Percentiles rank a stretch among this genome's conserved stretches.
phyloP scores from a whole-genome alignment of 192 early-diverging fungal genomes.

The Coemansia sp. region DNA sequence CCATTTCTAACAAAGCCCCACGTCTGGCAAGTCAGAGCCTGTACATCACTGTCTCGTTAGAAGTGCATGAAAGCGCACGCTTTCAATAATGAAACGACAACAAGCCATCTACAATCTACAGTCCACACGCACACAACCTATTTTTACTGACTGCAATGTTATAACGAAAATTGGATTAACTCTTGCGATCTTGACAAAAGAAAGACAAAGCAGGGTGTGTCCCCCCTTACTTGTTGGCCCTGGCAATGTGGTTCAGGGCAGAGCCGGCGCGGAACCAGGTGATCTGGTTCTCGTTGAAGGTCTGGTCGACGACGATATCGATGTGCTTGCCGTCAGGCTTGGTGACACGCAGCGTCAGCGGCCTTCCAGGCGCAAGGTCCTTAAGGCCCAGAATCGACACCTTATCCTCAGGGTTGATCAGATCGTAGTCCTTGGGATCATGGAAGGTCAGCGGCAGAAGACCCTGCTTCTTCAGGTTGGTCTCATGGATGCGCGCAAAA shows the following conservation, averaged over 20 bases:
- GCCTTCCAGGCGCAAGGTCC: slow-evolving; percentile 78
- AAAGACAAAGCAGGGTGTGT: background rate
- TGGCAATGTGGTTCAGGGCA: slow-evolving; percentile 80
- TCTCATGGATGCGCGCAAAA: slow-evolving; percentile 99
- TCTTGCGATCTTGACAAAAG: too few species aligned
- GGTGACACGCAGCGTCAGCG: slow-evolving; percentile 80
- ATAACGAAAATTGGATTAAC: too few species aligned
- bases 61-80: too few species aligned
- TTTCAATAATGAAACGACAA: too few species aligned
- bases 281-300: slow-evolving; percentile 99
- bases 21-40: too few species aligned
- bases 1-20: too few species aligned
- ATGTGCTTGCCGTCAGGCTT: slow-evolving; percentile 77
- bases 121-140: too few species aligned
- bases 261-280: slow-evolving; percentile 97
- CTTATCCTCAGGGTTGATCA: slow-evolving; percentile 83
- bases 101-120: too few species aligned
- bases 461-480: slow-evolving; percentile 99
- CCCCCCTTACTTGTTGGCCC: slow-evolving; percentile 9
- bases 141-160: too few species aligned
- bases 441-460: slow-evolving; percentile 95
- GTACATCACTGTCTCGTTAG: too few species aligned
- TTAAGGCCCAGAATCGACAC: slow-evolving; percentile 88
- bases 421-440: slow-evolving; percentile 93
- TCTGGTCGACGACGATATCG: slow-evolving; percentile 92